Conservation (phyloP, 495 filamentous ascomycete genomes). For the Aspergillus sclerotioniger region DNA sequence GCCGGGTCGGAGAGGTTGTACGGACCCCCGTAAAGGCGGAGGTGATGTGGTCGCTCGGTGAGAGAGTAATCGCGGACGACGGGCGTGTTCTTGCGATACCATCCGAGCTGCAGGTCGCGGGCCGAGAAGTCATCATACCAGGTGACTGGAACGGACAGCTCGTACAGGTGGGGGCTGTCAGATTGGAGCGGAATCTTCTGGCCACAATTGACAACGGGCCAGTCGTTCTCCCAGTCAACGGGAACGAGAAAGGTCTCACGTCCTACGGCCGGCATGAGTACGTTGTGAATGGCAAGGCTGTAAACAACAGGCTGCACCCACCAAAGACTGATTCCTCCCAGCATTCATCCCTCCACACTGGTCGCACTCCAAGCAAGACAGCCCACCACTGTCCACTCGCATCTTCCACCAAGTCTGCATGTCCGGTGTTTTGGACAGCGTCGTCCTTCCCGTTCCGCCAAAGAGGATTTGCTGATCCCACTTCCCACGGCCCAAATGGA, state of each 20-base stretch:
- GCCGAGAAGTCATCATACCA: conserved; percentile 44
- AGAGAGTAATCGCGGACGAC: conserved; percentile 35
- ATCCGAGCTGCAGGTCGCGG: conserved; percentile 28
- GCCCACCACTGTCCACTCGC: conserved; percentile 44
- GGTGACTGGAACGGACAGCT: conserved; percentile 15
- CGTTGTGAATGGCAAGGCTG: not conserved
- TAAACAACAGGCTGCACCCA: conserved; percentile 10
- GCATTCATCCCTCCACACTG: conserved; percentile 19
- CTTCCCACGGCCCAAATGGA: conserved; percentile 57
- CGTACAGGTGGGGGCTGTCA: conserved; percentile 28
- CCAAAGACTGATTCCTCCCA: conserved; percentile 43
- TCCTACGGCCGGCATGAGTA: conserved; percentile 20
- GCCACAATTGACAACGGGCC: conserved; percentile 47
- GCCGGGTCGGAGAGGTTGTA: conserved; percentile 41
- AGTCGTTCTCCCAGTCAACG: conserved; percentile 45
- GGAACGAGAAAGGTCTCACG: conserved; percentile 48
- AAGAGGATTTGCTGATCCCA: conserved; percentile 36
- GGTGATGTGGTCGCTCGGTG: conserved; percentile 30
- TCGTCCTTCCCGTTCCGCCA: conserved; percentile 36
- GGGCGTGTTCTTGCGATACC: conserved; percentile 46
- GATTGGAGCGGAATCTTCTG: conserved; percentile 39
- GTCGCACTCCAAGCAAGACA: conserved; percentile 44
- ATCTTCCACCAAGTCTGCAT: conserved; percentile 48
- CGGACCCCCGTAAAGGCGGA: conserved; percentile 41
- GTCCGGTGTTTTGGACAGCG: conserved; percentile 42